phyloP scores from a whole-genome alignment of 2,329 filamentous ascomycete species.

The Fusarium chuoi region DNA sequence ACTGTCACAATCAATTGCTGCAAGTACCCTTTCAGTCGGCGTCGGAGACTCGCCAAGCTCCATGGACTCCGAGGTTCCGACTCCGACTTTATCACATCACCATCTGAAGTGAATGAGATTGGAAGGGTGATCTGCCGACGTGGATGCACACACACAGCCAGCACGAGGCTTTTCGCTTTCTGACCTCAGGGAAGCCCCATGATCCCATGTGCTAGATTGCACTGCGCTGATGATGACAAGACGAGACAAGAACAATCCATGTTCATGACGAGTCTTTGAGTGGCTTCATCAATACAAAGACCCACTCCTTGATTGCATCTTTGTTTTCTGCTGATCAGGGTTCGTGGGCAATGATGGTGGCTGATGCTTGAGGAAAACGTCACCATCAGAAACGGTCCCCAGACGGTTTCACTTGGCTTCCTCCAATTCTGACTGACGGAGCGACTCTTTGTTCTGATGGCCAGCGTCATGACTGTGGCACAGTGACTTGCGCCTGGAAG shows the following conservation, averaged over 20 bases:
- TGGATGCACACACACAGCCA: conserved; percentile 14
- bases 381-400: conserved; percentile 36
- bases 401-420: conserved; percentile 19
- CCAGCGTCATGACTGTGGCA: conserved; percentile 39
- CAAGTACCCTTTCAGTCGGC: conserved; percentile 12
- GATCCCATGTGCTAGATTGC: conserved; percentile 4
- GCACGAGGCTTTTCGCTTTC: background rate
- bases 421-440: background rate
- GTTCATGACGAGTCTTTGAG: conserved; percentile 6
- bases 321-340: conserved; percentile 16
- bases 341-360: conserved; percentile 28
- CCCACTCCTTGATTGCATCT: conserved; percentile 4
- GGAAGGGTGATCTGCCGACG: conserved; percentile 31
- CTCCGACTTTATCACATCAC: background rate
- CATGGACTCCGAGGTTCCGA: conserved; percentile 21
- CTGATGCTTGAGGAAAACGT: conserved; percentile 35
- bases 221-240: background rate
- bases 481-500: conserved; percentile 27
- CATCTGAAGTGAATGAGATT: conserved; percentile 29
- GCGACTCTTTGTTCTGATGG: conserved; percentile 3
- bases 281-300: background rate
- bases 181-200: conserved; percentile 18
- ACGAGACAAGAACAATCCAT: conserved; percentile 16
- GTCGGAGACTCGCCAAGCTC: conserved; percentile 10
- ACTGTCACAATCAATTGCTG: background rate